Evolutionary conservation across 768 basidiomycete genomes (phyloP).

Genomic region (Termitomyces sp.): DNA sequence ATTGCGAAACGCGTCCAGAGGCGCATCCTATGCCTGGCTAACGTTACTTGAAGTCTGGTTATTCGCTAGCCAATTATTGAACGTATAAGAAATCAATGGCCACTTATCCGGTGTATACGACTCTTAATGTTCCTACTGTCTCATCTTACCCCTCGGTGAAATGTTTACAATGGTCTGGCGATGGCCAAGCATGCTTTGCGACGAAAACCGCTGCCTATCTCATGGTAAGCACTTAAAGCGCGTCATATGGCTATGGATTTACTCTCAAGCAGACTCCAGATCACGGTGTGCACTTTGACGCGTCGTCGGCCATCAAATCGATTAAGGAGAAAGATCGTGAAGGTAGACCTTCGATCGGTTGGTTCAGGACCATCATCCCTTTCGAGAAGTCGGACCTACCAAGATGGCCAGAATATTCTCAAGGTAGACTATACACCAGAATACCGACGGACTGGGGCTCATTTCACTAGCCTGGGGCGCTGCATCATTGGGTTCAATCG

Average conservation of each 20-base stretch:
- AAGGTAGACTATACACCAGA: conserved; percentile 27
- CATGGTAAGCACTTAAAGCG: conserved; percentile 38
- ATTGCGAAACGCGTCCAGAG: not conserved
- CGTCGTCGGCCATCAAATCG: conserved; percentile 45
- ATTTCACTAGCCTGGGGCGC: conserved; percentile 58
- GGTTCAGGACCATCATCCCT: conserved; percentile 75
- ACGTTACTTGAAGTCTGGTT: not conserved
- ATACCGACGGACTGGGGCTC: not conserved
- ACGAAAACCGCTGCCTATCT: conserved; percentile 67
- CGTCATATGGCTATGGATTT: not conserved
- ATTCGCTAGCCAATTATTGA: not conserved
- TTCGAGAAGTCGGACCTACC: conserved; percentile 37
- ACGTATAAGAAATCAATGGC: not conserved
- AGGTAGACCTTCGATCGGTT: conserved; percentile 41
- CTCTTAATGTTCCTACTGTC: conserved; percentile 54
- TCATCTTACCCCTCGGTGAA: conserved; percentile 52
- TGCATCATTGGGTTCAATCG: conserved; percentile 69
- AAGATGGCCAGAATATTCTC: conserved; percentile 46
- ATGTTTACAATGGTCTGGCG: conserved; percentile 68
- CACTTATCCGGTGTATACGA: conserved; percentile 35
- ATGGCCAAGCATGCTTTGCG: conserved; percentile 67
- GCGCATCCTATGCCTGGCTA: not conserved
- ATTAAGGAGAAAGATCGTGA: conserved; percentile 22
- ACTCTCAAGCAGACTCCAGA: conserved; percentile 58
- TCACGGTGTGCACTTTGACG: conserved; percentile 63